Percentiles rank a stretch among this genome's conserved stretches.
These are phyloP conservation scores for Heliamphora exappendiculata DNA, from an alignment of 148 eudicot species.

Conservation along the genomic window DNA sequence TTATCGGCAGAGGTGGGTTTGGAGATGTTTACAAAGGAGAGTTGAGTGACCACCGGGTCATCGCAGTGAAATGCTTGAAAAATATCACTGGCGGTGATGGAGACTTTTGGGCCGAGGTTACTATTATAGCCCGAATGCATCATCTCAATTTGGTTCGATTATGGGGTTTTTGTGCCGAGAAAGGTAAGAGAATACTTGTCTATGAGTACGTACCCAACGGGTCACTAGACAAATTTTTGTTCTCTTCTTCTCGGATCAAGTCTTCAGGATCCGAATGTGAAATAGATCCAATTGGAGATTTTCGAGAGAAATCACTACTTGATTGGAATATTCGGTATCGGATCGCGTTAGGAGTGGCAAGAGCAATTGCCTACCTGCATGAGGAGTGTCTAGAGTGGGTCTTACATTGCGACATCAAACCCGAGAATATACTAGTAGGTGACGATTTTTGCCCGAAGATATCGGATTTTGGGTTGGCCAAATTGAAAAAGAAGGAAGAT, in stretches of 20 bases:
- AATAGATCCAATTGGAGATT: background rate
- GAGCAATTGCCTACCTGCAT: conserved; percentile 84
- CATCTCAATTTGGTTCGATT: conserved; percentile 77
- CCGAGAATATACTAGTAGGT: conserved; percentile 77
- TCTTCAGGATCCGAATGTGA: conserved; percentile 4
- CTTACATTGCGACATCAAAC: conserved; percentile 80
- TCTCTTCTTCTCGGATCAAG: conserved; percentile 15
- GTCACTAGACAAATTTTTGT: conserved; percentile 60
- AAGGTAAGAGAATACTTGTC: conserved; percentile 58
- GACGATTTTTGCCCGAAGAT: conserved; percentile 85
- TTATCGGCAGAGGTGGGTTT: conserved; percentile 68
- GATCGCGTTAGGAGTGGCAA: conserved; percentile 77
- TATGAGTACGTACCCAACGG: conserved; percentile 87
- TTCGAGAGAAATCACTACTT: conserved; percentile 40
- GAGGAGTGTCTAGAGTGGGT: conserved; percentile 93
- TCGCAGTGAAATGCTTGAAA: conserved; percentile 71
- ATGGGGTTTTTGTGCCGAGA: conserved; percentile 92
- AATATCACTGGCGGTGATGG: conserved; percentile 55
- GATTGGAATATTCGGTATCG: conserved; percentile 83
- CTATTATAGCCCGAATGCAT: conserved; percentile 87
- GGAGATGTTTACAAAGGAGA: conserved; percentile 70
- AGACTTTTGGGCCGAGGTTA: conserved; percentile 88
- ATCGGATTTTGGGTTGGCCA: conserved; percentile 78
- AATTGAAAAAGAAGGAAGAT: conserved; percentile 68
- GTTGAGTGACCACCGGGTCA: conserved; percentile 57